Evolutionary conservation across 805 yeast genomes (phyloP).

Genomic region (Candida wancherniae): DNA sequence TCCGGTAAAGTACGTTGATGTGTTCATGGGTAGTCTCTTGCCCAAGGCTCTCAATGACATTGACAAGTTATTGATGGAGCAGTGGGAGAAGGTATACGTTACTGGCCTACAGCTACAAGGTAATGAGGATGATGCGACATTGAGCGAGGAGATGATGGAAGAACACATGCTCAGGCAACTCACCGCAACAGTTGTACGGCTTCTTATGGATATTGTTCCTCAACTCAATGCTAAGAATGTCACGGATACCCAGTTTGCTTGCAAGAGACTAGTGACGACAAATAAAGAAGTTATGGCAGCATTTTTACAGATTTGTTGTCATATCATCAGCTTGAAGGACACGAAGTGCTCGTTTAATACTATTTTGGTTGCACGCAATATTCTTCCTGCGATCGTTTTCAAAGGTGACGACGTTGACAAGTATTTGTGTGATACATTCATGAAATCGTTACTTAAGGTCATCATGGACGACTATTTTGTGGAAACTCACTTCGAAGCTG

Average conservation of each 20-base stretch:
- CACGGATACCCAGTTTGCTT: conserved; percentile 57
- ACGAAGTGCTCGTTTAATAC: conserved; percentile 91
- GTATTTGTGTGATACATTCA: conserved; percentile 58
- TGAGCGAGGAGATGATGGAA: conserved; percentile 98
- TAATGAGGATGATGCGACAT: conserved; percentile 67
- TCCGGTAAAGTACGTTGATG: conserved; percentile 62
- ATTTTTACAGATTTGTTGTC: conserved; percentile 67
- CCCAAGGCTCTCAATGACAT: conserved; percentile 72
- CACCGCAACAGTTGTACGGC: conserved; percentile 84
- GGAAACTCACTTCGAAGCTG: conserved; percentile 89
- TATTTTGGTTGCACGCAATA: conserved; percentile 69
- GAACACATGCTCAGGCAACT: conserved; percentile 90
- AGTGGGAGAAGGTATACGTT: conserved; percentile 67
- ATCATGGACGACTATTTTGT: conserved; percentile 70
- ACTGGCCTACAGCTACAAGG: conserved; percentile 56
- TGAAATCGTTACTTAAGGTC: conserved; percentile 64
- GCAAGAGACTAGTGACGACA: conserved; percentile 61
- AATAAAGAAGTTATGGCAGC: conserved; percentile 71
- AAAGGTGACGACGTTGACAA: conserved; percentile 73
- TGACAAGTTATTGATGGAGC: conserved; percentile 65
- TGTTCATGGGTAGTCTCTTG: conserved; percentile 71
- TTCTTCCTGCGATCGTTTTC: conserved; percentile 63
- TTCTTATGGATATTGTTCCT: conserved; percentile 82
- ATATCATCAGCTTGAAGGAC: conserved; percentile 77
- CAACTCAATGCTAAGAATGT: conserved; percentile 56